phyloP scores from a whole-genome alignment of 192 early-diverging fungal species.

The Linderina pennispora region DNA sequence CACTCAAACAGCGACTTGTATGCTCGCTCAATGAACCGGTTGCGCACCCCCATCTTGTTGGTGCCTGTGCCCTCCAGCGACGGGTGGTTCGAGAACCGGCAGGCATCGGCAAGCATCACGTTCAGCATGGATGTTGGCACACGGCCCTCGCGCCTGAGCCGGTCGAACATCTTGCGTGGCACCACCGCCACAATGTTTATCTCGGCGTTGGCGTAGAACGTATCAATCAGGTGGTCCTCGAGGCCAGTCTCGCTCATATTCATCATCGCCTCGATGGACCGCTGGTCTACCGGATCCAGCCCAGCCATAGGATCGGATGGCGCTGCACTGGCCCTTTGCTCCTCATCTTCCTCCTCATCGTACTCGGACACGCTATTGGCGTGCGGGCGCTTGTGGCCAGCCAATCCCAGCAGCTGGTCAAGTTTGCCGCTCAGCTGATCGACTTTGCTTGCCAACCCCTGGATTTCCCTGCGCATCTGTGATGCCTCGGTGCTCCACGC shows the following conservation, averaged over 20 bases:
- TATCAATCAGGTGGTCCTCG: constrained; percentile 25
- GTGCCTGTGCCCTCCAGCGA: constrained; percentile 6
- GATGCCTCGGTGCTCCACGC: constrained; percentile 13
- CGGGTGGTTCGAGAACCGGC: constrained; percentile 17
- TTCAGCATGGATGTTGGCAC: constrained; percentile 28
- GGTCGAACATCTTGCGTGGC: constrained; percentile 27
- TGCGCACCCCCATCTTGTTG: constrained; percentile 14
- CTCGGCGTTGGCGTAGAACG: constrained; percentile 35
- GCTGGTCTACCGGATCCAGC: no score
- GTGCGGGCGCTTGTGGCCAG: constrained; percentile 7
- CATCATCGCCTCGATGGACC: no score
- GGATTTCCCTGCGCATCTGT: constrained; percentile 18
- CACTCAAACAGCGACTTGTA: constrained; percentile 36
- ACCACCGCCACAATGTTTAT: constrained; percentile 35
- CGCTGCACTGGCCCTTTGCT: background rate
- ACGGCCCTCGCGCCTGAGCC: constrained; percentile 14
- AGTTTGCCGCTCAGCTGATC: constrained; percentile 27
- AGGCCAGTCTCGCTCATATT: no score
- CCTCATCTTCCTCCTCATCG: background rate
- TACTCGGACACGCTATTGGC: background rate
- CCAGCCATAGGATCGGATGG: background rate
- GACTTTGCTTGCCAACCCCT: constrained; percentile 20
- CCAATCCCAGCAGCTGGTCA: constrained; percentile 11
- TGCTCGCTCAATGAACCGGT: constrained; percentile 38
- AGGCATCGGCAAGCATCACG: constrained; percentile 39